Percentiles rank a stretch among this genome's conserved stretches.
Conservation (phyloP, 2,329 filamentous ascomycete genomes). For the Fusarium nodosum region DNA sequence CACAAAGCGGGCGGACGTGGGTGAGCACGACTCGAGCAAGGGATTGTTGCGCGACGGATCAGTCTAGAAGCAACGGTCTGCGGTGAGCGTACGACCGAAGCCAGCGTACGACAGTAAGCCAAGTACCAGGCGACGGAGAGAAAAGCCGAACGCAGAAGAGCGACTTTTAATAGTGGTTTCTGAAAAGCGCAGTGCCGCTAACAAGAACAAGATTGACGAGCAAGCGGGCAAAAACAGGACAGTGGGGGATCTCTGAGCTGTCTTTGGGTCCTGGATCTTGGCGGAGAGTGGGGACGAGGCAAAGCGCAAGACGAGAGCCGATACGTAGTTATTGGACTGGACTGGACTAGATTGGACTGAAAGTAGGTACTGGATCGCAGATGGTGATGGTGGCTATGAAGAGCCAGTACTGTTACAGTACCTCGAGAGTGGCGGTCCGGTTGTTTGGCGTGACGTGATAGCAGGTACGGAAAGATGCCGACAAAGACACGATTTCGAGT, state of each 20-base stretch:
- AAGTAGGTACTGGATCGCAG: conserved; percentile 18
- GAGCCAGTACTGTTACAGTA: conserved; percentile 21
- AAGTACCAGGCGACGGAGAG: conserved; percentile 25
- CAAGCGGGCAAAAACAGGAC: conserved; percentile 35
- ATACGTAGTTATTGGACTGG: conserved; percentile 18
- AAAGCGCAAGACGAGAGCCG: conserved; percentile 27
- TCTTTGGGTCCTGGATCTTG: conserved; percentile 37
- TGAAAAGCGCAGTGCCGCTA: conserved; percentile 27
- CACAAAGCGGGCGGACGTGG: conserved; percentile 30
- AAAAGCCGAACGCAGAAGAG: conserved; percentile 32
- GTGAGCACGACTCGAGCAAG: conserved; percentile 41
- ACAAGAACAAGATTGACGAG: conserved; percentile 27
- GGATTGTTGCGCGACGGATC: conserved; percentile 42
- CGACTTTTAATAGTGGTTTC: conserved; percentile 13
- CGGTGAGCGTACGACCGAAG: conserved; percentile 32
- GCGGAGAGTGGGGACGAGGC: conserved; percentile 42
- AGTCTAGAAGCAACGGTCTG: conserved; percentile 41
- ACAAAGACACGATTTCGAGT: conserved; percentile 23
- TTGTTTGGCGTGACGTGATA: conserved; percentile 32
- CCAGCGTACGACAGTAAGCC: conserved; percentile 40
- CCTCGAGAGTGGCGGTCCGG: conserved; percentile 28
- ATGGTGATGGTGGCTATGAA: conserved; percentile 37
- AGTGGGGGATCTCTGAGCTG: conserved; percentile 40
- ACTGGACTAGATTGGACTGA: not conserved
- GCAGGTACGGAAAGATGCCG: conserved; percentile 20